Conservation (phyloP, 805 yeast species). For the Candida maltosa region DNA sequence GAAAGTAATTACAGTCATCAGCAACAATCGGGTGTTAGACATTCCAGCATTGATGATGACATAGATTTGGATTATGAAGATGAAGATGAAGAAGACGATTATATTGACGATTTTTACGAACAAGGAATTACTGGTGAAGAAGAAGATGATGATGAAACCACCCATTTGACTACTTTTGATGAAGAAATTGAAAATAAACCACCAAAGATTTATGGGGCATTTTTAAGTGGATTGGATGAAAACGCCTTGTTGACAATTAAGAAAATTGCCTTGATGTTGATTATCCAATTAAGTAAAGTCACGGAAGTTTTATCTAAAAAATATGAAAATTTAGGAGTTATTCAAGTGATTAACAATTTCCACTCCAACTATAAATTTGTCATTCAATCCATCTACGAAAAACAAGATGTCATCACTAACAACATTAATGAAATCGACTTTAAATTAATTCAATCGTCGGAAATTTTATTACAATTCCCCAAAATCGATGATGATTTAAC, state of each 20-base stretch:
- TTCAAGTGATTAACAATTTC: constrained; percentile 38
- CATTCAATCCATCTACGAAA: constrained; percentile 19
- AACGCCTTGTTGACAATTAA: constrained; percentile 36
- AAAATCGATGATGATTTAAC: constrained; percentile 5
- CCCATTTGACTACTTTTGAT: constrained; percentile 7
- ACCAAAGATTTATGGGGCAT: constrained; percentile 45
- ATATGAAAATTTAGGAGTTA: constrained; percentile 50
- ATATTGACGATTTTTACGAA: constrained; percentile 9
- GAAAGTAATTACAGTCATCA: constrained; percentile 1
- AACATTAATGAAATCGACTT: constrained; percentile 11
- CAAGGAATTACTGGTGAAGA: constrained; percentile 8
- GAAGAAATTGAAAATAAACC: constrained; percentile 40
- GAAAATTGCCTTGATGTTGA: constrained; percentile 40
- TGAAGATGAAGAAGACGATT: constrained; percentile 5
- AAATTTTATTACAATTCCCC: constrained; percentile 23
- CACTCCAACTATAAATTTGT: constrained; percentile 10
- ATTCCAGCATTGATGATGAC: constrained; percentile 6
- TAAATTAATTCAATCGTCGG: constrained; percentile 20
- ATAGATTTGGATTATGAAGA: constrained; percentile 6
- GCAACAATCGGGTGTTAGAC: not conserved
- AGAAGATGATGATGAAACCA: not conserved
- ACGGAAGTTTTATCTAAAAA: constrained; percentile 53
- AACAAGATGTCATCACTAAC: constrained; percentile 14
- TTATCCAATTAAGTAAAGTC: constrained; percentile 40
- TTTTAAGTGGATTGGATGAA: constrained; percentile 47